These are phyloP conservation scores for Rusavskia elegans DNA, from an alignment of 495 filamentous ascomycete species.

Conservation along the genomic window DNA sequence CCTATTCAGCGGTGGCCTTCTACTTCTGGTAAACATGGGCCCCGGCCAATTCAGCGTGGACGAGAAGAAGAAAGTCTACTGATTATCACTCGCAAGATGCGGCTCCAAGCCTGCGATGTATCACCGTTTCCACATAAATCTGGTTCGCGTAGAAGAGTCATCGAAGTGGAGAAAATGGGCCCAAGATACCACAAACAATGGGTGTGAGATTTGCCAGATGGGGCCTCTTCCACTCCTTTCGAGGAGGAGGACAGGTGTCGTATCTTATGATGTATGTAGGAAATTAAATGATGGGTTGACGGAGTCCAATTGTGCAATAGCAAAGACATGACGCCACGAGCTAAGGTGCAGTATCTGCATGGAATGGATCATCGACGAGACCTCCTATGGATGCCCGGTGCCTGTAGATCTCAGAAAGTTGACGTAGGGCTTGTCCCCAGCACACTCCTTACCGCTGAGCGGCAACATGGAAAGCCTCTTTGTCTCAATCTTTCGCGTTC, in stretches of 20 bases:
- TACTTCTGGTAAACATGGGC: slow-evolving; percentile 95
- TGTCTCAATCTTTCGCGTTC: too few relatives aligned
- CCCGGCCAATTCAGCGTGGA: slow-evolving; percentile 95
- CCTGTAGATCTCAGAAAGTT: too few relatives aligned
- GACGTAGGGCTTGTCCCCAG: too few relatives aligned
- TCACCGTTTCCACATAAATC: background rate
- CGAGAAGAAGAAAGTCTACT: slow-evolving; percentile 99
- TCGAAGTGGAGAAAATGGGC: background rate
- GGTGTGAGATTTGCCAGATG: background rate
- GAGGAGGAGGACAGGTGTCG: background rate
- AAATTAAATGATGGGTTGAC: background rate
- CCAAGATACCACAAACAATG: background rate
- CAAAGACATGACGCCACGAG: too few relatives aligned
- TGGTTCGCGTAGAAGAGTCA: background rate
- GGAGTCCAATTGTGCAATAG: too few relatives aligned
- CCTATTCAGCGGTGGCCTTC: slow-evolving; percentile 55
- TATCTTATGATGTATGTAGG: background rate
- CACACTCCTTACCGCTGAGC: too few relatives aligned
- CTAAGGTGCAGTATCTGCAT: too few relatives aligned
- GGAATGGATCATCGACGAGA: too few relatives aligned
- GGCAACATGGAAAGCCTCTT: too few relatives aligned
- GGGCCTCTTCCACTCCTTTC: background rate
- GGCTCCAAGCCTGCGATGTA: background rate
- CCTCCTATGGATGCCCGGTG: too few relatives aligned
- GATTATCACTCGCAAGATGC: background rate